Evolutionary conservation across 495 filamentous ascomycete species (phyloP).

Genomic region (Podospora conica): DNA sequence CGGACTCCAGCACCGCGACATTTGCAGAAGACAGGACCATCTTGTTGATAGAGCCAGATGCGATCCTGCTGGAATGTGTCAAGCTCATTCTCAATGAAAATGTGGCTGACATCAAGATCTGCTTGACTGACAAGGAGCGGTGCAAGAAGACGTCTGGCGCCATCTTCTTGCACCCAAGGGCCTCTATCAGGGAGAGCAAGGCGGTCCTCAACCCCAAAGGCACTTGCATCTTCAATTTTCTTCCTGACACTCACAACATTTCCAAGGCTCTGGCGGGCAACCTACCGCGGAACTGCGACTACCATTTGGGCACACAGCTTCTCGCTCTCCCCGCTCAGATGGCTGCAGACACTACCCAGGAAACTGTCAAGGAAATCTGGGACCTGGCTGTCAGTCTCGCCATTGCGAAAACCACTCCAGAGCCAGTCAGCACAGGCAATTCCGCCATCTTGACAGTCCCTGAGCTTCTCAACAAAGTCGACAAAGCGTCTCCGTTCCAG

Average conservation of each 20-base stretch:
- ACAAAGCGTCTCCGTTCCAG: slow-evolving; percentile 15
- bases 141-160: not conserved
- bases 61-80: slow-evolving; percentile 22
- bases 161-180: slow-evolving; percentile 21
- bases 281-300: slow-evolving; percentile 20
- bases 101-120: slow-evolving; percentile 15
- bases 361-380: slow-evolving; percentile 14
- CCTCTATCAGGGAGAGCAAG: slow-evolving; percentile 23
- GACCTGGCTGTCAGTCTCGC: slow-evolving; percentile 18
- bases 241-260: slow-evolving; percentile 16
- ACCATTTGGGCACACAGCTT: slow-evolving; percentile 14
- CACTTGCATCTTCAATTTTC: slow-evolving; percentile 28
- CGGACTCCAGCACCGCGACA: too few relatives aligned
- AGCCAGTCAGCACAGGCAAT: not conserved
- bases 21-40: slow-evolving; percentile 8
- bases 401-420: slow-evolving; percentile 6
- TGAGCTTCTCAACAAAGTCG: slow-evolving; percentile 15
- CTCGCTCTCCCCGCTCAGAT: not conserved
- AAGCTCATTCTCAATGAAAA: slow-evolving; percentile 16
- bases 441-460: slow-evolving; percentile 16
- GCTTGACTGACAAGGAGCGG: slow-evolving; percentile 7
- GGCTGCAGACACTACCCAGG: not conserved
- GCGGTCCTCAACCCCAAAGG: slow-evolving; percentile 19
- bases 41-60: slow-evolving; percentile 33
- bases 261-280: slow-evolving; percentile 20